Evolutionary conservation across 2,329 filamentous ascomycete species (phyloP), one percentile per base, ranked within the genome.

Genomic region (Hymenoscyphus infarciens): DNA sequence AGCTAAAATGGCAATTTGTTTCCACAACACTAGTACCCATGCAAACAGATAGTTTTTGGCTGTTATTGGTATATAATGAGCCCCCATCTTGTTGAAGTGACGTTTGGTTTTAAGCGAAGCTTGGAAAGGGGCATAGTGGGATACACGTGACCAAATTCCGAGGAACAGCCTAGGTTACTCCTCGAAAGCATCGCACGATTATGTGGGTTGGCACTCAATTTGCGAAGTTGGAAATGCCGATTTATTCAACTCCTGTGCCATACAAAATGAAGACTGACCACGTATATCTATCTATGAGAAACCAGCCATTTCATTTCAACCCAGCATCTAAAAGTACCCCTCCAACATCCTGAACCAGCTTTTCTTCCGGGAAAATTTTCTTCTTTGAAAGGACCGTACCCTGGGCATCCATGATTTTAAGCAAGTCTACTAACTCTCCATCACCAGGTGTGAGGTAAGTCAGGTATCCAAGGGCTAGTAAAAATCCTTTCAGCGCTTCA

Each of bases 381-480:
- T 81, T 80, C 75, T 88, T 91, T 1, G 72, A 78, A 39, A 80
- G 63, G 1, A 96, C 80, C 0, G 84, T 87, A 2, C 83, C 84
- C 35, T 82, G 80, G 0, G 92, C 90, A 73, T 93, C 92, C 81
- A 97, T 83, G 0, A 87, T 88, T 61, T 84, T 83, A 67, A 92
- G 82, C n/a, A 97, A 76, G 73, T 96, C 92, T 11, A 87, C 80
- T n/a, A 97, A 74, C 68, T 93, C 90, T 0, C 92, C 90, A 33
- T 89, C 84, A 39, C 86, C 71, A 5, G 87, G 84, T 1, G 86
- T 83, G 64, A 85, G 85, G 72, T 93, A 97, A 0, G 88, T 81
- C 29, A 97, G 74, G 68, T 92, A 84, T 0, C 92, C 94, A 19
- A 96, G 75, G 1, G 89, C 89, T 16, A 92, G 80, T 38, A 97